Evolutionary conservation across 495 filamentous ascomycete species (phyloP).

Genomic region (Aspergillus incahuasiensis): DNA sequence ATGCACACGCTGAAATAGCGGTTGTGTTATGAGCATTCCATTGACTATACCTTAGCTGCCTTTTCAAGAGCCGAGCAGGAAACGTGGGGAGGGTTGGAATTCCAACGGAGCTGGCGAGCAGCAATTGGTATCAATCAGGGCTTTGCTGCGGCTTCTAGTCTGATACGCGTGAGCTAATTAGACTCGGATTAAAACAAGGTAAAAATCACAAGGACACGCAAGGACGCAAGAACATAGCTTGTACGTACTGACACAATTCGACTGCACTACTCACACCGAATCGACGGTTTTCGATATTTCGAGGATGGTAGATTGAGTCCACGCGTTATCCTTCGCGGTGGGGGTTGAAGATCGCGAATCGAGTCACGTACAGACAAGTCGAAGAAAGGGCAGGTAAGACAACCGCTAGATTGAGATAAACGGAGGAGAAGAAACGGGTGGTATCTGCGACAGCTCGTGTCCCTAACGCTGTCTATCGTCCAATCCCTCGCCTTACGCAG

Average conservation of each 20-base stretch:
- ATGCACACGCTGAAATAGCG: background rate
- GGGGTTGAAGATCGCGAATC: background rate
- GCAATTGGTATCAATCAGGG: constrained; percentile 4
- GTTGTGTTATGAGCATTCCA: constrained; percentile 6
- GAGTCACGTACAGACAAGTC: background rate
- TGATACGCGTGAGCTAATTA: constrained; percentile 5
- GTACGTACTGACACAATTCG: no score
- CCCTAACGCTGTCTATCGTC: constrained; percentile 6
- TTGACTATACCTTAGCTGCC: constrained; percentile 10
- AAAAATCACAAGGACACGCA: background rate
- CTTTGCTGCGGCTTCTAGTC: constrained; percentile 10
- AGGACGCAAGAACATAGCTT: constrained; percentile 2
- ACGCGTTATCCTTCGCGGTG: background rate
- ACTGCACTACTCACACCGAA: no score
- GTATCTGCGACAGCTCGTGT: constrained; percentile 4
- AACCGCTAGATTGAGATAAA: background rate
- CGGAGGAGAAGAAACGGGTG: constrained; percentile 1
- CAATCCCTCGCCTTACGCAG: constrained; percentile 14
- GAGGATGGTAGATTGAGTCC: background rate
- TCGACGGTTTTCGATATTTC: background rate
- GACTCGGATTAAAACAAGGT: constrained; percentile 3
- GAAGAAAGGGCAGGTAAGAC: background rate
- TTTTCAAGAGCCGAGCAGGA: background rate
- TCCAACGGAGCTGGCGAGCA: constrained; percentile 24
- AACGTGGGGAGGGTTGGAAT: background rate